Evolutionary conservation across 2,329 filamentous ascomycete species (phyloP).

Genomic region (Pseudogymnoascus sp.): DNA sequence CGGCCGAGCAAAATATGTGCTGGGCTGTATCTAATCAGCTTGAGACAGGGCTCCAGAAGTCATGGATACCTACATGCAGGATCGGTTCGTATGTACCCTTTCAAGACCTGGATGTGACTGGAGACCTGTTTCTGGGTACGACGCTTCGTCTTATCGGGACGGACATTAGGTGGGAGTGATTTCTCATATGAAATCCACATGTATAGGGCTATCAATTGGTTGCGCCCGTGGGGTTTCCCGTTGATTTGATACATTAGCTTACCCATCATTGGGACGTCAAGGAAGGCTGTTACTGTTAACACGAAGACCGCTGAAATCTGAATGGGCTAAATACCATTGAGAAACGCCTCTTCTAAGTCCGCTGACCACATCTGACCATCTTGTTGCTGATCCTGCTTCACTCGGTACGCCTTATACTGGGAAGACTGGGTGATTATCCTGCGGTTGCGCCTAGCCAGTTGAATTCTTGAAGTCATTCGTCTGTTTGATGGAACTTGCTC

Average conservation of each 20-base stretch:
- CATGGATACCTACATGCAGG: constrained; percentile 47
- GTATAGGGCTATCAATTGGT: constrained; percentile 63
- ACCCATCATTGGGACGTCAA: constrained; percentile 58
- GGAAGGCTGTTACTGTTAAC: constrained; percentile 41
- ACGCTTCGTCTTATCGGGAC: constrained; percentile 37
- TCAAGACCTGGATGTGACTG: constrained; percentile 62
- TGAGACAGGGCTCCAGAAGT: background rate
- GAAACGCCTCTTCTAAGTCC: constrained; percentile 55
- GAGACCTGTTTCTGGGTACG: constrained; percentile 54
- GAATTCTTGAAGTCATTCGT: constrained; percentile 27
- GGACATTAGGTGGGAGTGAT: constrained; percentile 36
- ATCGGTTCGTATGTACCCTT: constrained; percentile 55
- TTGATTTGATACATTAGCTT: constrained; percentile 58
- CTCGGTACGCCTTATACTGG: constrained; percentile 57
- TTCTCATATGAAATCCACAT: constrained; percentile 43
- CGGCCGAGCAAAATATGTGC: constrained; percentile 38
- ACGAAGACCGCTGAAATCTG: background rate
- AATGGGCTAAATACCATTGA: constrained; percentile 46
- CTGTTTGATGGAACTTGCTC: constrained; percentile 10
- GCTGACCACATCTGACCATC: constrained; percentile 54
- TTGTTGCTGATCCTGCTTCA: constrained; percentile 51
- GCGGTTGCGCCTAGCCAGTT: constrained; percentile 25
- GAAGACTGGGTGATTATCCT: constrained; percentile 52
- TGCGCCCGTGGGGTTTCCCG: constrained; percentile 55
- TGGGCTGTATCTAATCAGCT: background rate